phyloP scores from a whole-genome alignment of 2,329 filamentous ascomycete genomes.

The Diplodia seriata region DNA sequence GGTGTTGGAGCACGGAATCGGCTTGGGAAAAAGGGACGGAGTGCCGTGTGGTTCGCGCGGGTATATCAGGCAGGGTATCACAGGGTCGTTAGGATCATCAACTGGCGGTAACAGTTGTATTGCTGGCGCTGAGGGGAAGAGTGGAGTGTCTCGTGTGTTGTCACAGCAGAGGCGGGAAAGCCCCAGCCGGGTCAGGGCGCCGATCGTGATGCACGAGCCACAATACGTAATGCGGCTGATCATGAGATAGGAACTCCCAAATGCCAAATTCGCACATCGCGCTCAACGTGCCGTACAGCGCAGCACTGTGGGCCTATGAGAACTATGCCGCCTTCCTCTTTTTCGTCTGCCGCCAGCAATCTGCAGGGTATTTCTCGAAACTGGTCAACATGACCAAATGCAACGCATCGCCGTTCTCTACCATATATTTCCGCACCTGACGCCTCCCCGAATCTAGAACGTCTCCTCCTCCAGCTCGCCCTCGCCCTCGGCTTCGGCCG shows the following conservation, averaged over 20 bases:
- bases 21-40: neutral
- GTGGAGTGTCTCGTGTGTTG: constrained; percentile 29
- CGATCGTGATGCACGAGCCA: constrained; percentile 22
- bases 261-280: constrained; percentile 11
- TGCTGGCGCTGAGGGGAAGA: constrained; percentile 22
- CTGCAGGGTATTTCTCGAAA: constrained; percentile 33
- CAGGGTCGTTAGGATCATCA: constrained; percentile 9
- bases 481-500: constrained; percentile 71
- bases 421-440: neutral
- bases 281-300: constrained; percentile 14
- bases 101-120: constrained; percentile 17
- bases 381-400: constrained; percentile 32
- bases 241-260: constrained; percentile 13
- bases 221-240: constrained; percentile 27
- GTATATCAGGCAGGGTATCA: constrained; percentile 22
- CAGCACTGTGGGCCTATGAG: constrained; percentile 21
- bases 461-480: constrained; percentile 69
- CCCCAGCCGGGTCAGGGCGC: constrained; percentile 9
- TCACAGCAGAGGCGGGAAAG: constrained; percentile 25
- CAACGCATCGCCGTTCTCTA: constrained; percentile 30
- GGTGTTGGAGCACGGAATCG: neutral
- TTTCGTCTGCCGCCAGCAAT: constrained; percentile 23
- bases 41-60: neutral
- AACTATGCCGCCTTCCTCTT: constrained; percentile 19
- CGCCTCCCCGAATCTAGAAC: constrained; percentile 30